These are phyloP conservation scores for Aspergillus panamensis DNA, from an alignment of 495 filamentous ascomycete genomes.

Conservation along the genomic window DNA sequence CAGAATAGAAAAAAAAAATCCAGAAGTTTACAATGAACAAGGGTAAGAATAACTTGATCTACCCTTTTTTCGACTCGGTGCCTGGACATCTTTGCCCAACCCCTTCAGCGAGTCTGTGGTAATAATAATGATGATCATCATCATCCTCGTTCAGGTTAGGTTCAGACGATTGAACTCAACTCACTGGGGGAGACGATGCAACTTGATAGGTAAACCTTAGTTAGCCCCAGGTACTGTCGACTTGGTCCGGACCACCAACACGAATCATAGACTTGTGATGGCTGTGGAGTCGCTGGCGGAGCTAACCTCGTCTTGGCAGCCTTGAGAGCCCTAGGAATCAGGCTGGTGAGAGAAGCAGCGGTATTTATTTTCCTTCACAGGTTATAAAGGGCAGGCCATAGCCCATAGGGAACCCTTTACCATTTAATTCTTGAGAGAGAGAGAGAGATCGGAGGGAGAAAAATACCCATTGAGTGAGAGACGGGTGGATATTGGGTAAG, in stretches of 20 bases:
- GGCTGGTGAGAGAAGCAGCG: background rate
- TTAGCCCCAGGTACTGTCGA: constrained; percentile 28
- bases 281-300: constrained; percentile 17
- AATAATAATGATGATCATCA: constrained; percentile 13
- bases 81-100: background rate
- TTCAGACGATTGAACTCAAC: constrained; percentile 16
- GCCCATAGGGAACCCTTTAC: no score
- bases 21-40: background rate
- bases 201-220: constrained; percentile 19
- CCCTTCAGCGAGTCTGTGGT: background rate
- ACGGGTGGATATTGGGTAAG: background rate
- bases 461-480: background rate
- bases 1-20: background rate
- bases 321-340: constrained; percentile 1
- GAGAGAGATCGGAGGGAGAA: background rate
- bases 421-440: background rate
- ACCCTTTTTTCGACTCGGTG: no score
- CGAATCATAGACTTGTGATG: constrained; percentile 24
- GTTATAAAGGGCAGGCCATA: no score
- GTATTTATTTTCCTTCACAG: background rate
- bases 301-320: constrained; percentile 13
- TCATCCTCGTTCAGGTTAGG: constrained; percentile 7
- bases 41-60: no score
- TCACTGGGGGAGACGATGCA: constrained; percentile 1
- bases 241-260: constrained; percentile 26